phyloP scores from a whole-genome alignment of 768 basidiomycete genomes.

The Trametes cinnabarina region DNA sequence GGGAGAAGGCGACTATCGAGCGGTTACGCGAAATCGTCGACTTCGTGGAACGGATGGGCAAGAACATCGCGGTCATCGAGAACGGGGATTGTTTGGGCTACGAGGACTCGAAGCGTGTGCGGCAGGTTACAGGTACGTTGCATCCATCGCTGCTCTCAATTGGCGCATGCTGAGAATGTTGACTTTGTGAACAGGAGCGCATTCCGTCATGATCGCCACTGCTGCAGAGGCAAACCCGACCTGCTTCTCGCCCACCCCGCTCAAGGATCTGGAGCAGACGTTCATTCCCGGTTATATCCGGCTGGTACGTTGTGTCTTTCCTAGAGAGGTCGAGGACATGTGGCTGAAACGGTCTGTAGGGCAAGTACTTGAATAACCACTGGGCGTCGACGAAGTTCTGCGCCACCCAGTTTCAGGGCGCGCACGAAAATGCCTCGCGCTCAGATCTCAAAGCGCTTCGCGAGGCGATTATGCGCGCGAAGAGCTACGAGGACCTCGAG shows the following conservation, averaged over 20 bases:
- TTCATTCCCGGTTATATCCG: slow-evolving; percentile 74
- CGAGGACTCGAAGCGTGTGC: slow-evolving; percentile 75
- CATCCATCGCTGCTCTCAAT: not conserved
- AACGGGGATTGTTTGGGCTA: slow-evolving; percentile 89
- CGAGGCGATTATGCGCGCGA: slow-evolving; percentile 55
- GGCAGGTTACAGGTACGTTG: slow-evolving; percentile 65
- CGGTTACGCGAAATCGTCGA: slow-evolving; percentile 84
- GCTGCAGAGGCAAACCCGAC: slow-evolving; percentile 92
- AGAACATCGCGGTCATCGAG: slow-evolving; percentile 83
- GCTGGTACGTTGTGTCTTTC: slow-evolving; percentile 47
- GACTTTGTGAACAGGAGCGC: slow-evolving; percentile 71
- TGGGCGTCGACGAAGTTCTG: slow-evolving; percentile 90
- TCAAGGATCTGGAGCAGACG: slow-evolving; percentile 64
- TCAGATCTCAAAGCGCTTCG: slow-evolving; percentile 55
- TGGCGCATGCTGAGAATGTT: no score
- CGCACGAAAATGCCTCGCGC: slow-evolving; percentile 55
- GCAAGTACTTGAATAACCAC: slow-evolving; percentile 72
- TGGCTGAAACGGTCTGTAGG: slow-evolving; percentile 38
- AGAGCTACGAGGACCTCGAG: slow-evolving; percentile 55
- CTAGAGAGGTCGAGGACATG: not conserved
- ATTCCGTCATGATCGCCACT: slow-evolving; percentile 95
- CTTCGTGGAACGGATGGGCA: slow-evolving; percentile 71
- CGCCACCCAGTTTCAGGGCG: slow-evolving; percentile 74
- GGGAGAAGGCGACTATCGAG: slow-evolving; percentile 74
- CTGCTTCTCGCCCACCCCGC: slow-evolving; percentile 71